These are phyloP conservation scores for Pseudisothecium myosuroides DNA, from an alignment of 225 moss, liverwort and hornwort genomes.

Conservation along the genomic window DNA sequence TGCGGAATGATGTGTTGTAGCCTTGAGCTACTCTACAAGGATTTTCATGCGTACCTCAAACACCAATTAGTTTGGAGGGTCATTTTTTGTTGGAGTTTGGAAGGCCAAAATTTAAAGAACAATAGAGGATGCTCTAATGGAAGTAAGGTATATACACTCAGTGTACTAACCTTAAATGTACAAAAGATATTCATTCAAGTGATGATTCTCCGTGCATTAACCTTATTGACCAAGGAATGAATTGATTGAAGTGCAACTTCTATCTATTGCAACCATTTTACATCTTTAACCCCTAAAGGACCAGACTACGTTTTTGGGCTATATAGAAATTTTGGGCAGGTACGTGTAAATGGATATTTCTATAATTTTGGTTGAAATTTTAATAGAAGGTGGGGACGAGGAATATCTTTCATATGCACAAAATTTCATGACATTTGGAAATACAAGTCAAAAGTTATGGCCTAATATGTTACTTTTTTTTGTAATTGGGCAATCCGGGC, in stretches of 20 bases:
- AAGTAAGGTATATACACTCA: background rate
- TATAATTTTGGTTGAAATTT: too few relatives aligned
- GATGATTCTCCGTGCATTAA: background rate
- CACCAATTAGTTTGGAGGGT: background rate
- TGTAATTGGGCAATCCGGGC: too few relatives aligned
- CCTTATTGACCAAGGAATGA: background rate
- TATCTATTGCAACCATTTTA: background rate
- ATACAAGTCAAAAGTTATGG: too few relatives aligned
- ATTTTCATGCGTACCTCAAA: background rate
- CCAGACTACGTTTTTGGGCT: too few relatives aligned
- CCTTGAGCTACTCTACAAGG: fast-evolving
- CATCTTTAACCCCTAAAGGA: too few relatives aligned
- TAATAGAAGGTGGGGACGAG: too few relatives aligned
- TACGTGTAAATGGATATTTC: too few relatives aligned
- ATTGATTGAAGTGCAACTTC: background rate
- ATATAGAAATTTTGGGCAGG: too few relatives aligned
- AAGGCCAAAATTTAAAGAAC: background rate
- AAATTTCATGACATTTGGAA: too few relatives aligned
- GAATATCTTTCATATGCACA: too few relatives aligned
- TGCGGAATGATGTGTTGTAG: fast-evolving
- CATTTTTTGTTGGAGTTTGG: background rate
- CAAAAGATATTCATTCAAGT: background rate
- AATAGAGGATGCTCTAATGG: background rate
- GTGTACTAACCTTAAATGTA: background rate
- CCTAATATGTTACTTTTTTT: too few relatives aligned